These are phyloP conservation scores for Aristolochia fimbriata DNA, from an alignment of 164 flowering plant species.

Conservation along the genomic window DNA sequence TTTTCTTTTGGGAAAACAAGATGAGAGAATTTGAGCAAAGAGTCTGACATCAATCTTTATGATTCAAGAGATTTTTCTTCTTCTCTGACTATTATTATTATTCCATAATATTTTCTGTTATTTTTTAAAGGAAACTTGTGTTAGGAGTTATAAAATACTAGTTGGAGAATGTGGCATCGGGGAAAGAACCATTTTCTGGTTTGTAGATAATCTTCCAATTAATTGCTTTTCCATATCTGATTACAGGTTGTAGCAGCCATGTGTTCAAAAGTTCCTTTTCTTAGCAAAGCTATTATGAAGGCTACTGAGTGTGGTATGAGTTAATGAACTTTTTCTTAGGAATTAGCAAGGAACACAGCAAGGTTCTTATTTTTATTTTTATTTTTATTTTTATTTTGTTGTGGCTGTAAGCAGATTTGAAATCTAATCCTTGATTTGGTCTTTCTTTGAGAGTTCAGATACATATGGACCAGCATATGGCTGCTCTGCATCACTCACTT, in stretches of 20 bases:
- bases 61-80: background rate
- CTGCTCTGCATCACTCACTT: too few species aligned
- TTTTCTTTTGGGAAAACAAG: too few species aligned
- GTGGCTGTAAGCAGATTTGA: too few species aligned
- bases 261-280: slow-evolving; percentile 78
- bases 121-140: background rate
- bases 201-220: background rate
- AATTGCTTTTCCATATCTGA: background rate
- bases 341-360: background rate
- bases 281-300: slow-evolving; percentile 83
- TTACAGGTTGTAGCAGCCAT: slow-evolving; percentile 86
- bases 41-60: background rate
- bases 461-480: too few species aligned
- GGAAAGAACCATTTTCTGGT: background rate
- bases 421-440: too few species aligned
- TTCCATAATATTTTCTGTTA: background rate
- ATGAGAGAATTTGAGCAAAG: too few species aligned
- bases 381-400: too few species aligned
- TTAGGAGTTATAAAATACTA: background rate
- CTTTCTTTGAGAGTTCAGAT: too few species aligned
- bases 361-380: too few species aligned
- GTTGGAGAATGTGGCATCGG: background rate
- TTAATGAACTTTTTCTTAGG: background rate
- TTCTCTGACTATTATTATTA: background rate
- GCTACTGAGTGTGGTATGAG: slow-evolving; percentile 73